Base-by-base conservation (phyloP, 768 basidiomycete species). In the Lactifluus volemus region DNA sequence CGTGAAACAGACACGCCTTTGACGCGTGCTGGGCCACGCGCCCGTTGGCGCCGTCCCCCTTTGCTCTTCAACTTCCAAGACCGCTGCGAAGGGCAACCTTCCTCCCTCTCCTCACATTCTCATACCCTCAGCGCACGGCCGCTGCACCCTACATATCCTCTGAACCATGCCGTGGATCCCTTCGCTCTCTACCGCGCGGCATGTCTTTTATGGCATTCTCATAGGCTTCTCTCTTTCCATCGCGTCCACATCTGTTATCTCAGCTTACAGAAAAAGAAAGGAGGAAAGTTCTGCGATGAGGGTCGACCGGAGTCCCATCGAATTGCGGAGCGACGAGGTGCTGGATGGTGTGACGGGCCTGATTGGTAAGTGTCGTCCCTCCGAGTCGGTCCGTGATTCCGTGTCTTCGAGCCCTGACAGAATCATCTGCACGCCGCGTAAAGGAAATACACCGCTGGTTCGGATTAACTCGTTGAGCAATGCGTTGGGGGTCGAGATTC, bases 401-500 rank as follows among this genome's bases (percentile, higher is more conserved):
- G 32, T 38, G 7, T 25, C 7, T 3, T 8, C 5, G 4, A 12
- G 36, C 25, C n/a, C 47, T 53, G 14, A 64, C 32, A 32, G 45
- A 17, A 15, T 0, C 14, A 5, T 63, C 25, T 51, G 32, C 6
- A 15, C 17, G 34, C 39, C 6, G 44, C 17, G n/a, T 49, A 10
- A 58, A 97, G 96, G 96, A 47, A 97, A 98, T 68, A 98, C 97
- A 0, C 96, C 97, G 1, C 76, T 99, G 59, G 77, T 98, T 49
- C 80, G 95, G 64, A 95, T 98, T 53, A 89, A 89, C 66, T 95
- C 92, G 1, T 72, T 98, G 66, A 98, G 93, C 70, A 81, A 97
- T 72, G 87, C 86, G 0, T 78, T 97, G 2, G 93, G 93, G 19
- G 88, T 97, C 6, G 94, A 98, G 69, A 94, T 99, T 66, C 78